A percentile compares a stretch with the other conserved stretches of the same genome.
phyloP scores from a whole-genome alignment of 2,329 filamentous ascomycete genomes.

The Claviceps africana region DNA sequence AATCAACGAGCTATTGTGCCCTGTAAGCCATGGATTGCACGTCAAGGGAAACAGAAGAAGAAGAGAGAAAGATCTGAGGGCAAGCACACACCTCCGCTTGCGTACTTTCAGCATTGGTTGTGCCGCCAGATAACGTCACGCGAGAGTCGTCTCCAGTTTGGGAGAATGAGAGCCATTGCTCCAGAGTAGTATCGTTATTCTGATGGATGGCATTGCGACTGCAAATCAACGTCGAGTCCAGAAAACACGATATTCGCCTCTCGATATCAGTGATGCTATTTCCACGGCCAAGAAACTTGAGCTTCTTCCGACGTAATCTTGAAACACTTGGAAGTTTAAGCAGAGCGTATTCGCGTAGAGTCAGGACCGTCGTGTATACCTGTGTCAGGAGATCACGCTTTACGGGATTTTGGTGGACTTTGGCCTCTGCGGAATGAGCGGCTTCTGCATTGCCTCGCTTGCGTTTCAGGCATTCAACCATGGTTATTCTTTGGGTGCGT shows the following conservation, averaged over 20 bases:
- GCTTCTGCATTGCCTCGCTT: constrained; percentile 12
- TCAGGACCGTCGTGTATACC: constrained; percentile 52
- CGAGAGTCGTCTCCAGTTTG: constrained; percentile 46
- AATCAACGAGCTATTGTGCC: constrained; percentile 54
- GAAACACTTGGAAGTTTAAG: constrained; percentile 52
- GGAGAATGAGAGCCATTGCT: constrained; percentile 47
- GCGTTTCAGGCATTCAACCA: constrained; percentile 16
- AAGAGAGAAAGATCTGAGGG: not conserved
- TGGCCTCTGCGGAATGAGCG: not conserved
- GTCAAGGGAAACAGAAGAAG: too few species aligned
- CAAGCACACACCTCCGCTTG: constrained; percentile 45
- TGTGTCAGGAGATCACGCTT: constrained; percentile 51
- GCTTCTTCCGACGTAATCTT: constrained; percentile 44
- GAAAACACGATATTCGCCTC: constrained; percentile 36
- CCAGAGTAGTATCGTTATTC: constrained; percentile 28
- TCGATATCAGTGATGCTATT: constrained; percentile 19
- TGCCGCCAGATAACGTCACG: constrained; percentile 35
- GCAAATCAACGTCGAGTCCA: constrained; percentile 60
- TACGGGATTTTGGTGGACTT: constrained; percentile 11
- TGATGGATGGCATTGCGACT: constrained; percentile 17
- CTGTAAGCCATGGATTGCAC: not conserved
- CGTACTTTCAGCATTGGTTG: constrained; percentile 31
- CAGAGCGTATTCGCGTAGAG: constrained; percentile 58
- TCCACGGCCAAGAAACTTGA: constrained; percentile 29
- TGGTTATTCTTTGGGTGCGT: constrained; percentile 5